phyloP scores from a whole-genome alignment of 2,329 filamentous ascomycete species.

The Fusarium sp. region DNA sequence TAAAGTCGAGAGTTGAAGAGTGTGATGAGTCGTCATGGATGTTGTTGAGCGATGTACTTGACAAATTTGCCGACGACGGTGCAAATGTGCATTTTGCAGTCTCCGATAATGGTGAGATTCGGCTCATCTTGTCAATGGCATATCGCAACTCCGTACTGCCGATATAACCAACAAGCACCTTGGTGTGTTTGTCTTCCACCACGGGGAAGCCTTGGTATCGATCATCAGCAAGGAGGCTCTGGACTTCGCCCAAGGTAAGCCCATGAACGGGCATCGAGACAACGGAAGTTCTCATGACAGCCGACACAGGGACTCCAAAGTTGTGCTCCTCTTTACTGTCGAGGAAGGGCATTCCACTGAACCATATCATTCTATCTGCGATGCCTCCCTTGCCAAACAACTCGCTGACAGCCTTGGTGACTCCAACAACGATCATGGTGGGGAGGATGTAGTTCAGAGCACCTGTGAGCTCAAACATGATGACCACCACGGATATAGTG shows the following conservation, averaged over 20 bases:
- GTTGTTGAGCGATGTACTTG: conserved; percentile 50
- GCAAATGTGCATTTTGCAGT: conserved; percentile 81
- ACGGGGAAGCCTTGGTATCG: conserved; percentile 94
- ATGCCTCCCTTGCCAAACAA: conserved; percentile 96
- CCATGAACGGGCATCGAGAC: conserved; percentile 80
- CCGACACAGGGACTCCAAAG: conserved; percentile 92
- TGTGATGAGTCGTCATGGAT: conserved; percentile 33
- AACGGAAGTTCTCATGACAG: conserved; percentile 85
- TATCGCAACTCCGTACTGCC: conserved; percentile 92
- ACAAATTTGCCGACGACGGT: conserved; percentile 53
- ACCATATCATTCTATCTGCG: conserved; percentile 98
- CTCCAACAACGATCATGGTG: conserved; percentile 98
- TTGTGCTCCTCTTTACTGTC: conserved; percentile 98
- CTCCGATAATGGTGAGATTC: conserved; percentile 73
- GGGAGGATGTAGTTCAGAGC: conserved; percentile 96
- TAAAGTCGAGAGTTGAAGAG: conserved; percentile 78
- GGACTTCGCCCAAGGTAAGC: conserved; percentile 79
- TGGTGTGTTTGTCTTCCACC: conserved; percentile 77
- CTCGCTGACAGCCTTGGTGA: conserved; percentile 93
- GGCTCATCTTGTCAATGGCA: conserved; percentile 83
- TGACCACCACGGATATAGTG: conserved; percentile 95
- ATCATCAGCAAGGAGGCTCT: conserved; percentile 79
- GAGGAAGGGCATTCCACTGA: conserved; percentile 95
- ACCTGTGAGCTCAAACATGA: conserved; percentile 99
- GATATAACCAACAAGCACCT: conserved; percentile 88